Evolutionary conservation across 345 rosid genomes (phyloP), one percentile per base, ranked within the genome.

Genomic region (Crucihimalaya himalaica): DNA sequence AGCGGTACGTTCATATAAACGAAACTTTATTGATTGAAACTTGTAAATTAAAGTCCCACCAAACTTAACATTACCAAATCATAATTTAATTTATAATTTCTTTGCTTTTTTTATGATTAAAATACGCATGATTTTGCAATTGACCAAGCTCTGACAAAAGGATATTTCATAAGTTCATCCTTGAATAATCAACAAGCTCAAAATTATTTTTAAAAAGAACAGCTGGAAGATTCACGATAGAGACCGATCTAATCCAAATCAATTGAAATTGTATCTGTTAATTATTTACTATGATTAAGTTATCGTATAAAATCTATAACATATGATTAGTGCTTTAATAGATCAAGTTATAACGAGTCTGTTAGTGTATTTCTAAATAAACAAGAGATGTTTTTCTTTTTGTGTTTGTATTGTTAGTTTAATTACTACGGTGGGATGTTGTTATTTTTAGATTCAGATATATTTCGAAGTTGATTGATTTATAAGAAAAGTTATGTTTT

Each of bases 41-140:
- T 48, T 48, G 6, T 0, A 66, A n/a, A n/a, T n/a, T n/a, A n/a
- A n/a, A 74, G 72, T 74, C 78, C 78, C 78, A 66, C 72, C 67
- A 71, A 45, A 63, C 27, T 34, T 65, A 43, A 15, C 34, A 46
- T 48, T 48, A 56, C 52, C 60, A 27, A 13, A 34, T 6, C 35
- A 46, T 25, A 10, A 25, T 31, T n/a, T n/a, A n/a, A n/a, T n/a
- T n/a, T 16, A 6, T 23, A 7, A 2, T 15, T 52, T 31, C 4
- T 14, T n/a, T n/a, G n/a, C 48, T 25, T 61, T 39, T 31, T 19
- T 40, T 18, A 34, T 9, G 43, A 62, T 61, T 18, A 50, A 13
- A 21, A 10, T 43, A 67, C 28, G 18, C n/a, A 4, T 56, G 32
- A 69, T 56, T 56, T 42, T 68, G 19, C 12, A 54, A 15, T 45